A percentile compares a stretch with the other conserved stretches of the same genome.
phyloP scores from a whole-genome alignment of 148 eudicot genomes.

The Dysphania ambrosioides region DNA sequence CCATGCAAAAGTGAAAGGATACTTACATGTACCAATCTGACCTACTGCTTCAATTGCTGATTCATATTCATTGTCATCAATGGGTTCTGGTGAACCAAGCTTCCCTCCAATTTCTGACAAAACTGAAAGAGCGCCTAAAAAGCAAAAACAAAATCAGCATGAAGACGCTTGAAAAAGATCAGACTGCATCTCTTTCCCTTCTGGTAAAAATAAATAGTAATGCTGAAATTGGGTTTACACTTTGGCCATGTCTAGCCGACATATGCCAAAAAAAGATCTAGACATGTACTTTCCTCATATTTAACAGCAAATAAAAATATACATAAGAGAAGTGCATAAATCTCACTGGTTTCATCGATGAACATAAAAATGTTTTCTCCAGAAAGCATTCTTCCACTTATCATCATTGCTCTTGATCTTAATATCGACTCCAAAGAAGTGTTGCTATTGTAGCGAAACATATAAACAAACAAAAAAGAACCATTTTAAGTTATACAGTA shows the following conservation, averaged over 20 bases:
- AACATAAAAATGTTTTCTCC: constrained; percentile 49
- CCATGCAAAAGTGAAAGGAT: neutral
- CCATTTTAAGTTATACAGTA: neutral
- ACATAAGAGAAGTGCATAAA: neutral
- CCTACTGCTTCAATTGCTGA: constrained; percentile 90
- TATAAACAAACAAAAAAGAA: neutral
- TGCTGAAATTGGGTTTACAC: neutral
- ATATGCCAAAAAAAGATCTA: neutral
- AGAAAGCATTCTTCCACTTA: constrained; percentile 84
- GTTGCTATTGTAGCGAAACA: constrained; percentile 35
- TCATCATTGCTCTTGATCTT: constrained; percentile 87
- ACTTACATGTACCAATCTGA: constrained; percentile 81
- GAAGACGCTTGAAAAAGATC: neutral
- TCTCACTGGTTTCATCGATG: constrained; percentile 58
- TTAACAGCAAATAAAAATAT: neutral
- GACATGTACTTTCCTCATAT: neutral
- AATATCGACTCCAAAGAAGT: constrained; percentile 53
- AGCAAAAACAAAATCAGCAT: neutral
- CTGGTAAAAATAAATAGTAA: neutral
- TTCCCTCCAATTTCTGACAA: constrained; percentile 62
- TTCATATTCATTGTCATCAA: constrained; percentile 80
- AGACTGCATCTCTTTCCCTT: neutral
- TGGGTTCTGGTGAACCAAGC: constrained; percentile 45
- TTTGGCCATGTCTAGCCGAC: neutral
- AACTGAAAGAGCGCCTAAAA: constrained; percentile 50